Percentiles rank a stretch among this genome's conserved stretches.
Conservation (phyloP, 2,329 filamentous ascomycete species). For the Cryphonectria carpinicola region DNA sequence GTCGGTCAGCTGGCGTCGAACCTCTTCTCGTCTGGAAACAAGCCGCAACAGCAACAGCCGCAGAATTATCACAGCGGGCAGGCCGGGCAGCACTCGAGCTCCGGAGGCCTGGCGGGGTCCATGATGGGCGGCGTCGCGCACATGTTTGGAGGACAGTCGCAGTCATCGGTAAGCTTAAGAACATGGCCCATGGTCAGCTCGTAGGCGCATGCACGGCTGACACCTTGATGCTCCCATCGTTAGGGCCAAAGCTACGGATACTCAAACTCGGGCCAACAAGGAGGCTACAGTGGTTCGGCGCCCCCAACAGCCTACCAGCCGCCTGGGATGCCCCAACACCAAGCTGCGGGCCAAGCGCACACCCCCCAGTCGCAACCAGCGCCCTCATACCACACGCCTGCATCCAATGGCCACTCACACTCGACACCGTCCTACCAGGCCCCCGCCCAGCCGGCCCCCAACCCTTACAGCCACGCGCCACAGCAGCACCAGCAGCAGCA, state of each 20-base stretch:
- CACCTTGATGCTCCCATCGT: background rate
- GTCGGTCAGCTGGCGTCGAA: constrained; percentile 61
- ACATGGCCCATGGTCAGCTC: background rate
- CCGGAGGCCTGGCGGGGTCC: constrained; percentile 52
- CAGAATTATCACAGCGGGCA: constrained; percentile 56
- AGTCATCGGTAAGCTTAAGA: constrained; percentile 43
- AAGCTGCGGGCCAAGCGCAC: constrained; percentile 35
- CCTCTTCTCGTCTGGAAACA: constrained; percentile 55
- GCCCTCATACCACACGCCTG: constrained; percentile 32
- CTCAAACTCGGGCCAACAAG: constrained; percentile 57
- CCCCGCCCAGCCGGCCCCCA: constrained; percentile 6
- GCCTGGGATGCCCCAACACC: constrained; percentile 32
- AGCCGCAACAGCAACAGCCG: constrained; percentile 46
- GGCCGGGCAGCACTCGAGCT: constrained; percentile 42
- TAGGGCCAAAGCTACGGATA: constrained; percentile 63
- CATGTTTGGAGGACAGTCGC: constrained; percentile 55
- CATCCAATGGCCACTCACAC: constrained; percentile 30
- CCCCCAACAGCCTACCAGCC: constrained; percentile 65
- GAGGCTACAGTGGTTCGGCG: constrained; percentile 64
- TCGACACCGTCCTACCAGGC: constrained; percentile 32
- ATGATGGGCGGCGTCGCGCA: constrained; percentile 59
- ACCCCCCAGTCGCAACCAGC: constrained; percentile 31
- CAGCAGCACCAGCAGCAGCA: constrained; percentile 29
- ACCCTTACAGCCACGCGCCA: constrained; percentile 34
- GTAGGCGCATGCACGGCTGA: background rate